These are phyloP conservation scores for Athelia sp. DNA, from an alignment of 1,284 basidiomycete species.

Conservation along the genomic window DNA sequence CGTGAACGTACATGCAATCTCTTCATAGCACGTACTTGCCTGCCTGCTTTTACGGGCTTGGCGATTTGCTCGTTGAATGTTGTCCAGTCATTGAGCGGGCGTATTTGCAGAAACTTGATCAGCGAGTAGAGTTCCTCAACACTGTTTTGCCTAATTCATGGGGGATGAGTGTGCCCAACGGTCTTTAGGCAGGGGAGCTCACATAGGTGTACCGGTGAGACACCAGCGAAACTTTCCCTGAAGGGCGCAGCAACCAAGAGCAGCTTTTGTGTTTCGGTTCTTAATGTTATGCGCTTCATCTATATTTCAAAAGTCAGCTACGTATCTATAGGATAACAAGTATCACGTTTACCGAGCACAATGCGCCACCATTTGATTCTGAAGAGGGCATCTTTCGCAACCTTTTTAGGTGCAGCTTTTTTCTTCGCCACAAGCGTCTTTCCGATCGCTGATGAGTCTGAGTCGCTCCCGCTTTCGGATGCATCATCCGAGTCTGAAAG, in stretches of 20 bases:
- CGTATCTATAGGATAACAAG: not conserved
- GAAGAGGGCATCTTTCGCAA: slow-evolving; percentile 68
- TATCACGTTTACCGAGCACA: slow-evolving; percentile 60
- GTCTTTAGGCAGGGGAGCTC: slow-evolving; percentile 28
- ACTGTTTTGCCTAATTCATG: slow-evolving; percentile 66
- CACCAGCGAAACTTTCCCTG: slow-evolving; percentile 84
- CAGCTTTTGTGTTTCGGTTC: slow-evolving; percentile 81
- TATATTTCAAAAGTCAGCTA: slow-evolving; percentile 23
- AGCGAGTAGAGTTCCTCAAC: slow-evolving; percentile 89
- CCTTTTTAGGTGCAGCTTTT: slow-evolving; percentile 23
- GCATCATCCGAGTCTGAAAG: slow-evolving; percentile 17
- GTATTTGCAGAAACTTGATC: slow-evolving; percentile 83
- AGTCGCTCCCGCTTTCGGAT: slow-evolving; percentile 32
- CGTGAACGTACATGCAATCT: slow-evolving; percentile 61
- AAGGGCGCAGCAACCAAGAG: slow-evolving; percentile 78
- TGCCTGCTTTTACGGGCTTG: slow-evolving; percentile 73
- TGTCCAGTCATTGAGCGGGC: slow-evolving; percentile 78
- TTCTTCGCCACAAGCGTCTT: slow-evolving; percentile 35
- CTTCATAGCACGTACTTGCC: slow-evolving; percentile 75
- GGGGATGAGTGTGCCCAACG: no score
- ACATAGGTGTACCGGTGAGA: slow-evolving; percentile 88
- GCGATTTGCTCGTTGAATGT: slow-evolving; percentile 79
- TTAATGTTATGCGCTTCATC: slow-evolving; percentile 99
- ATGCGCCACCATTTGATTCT: slow-evolving; percentile 81
- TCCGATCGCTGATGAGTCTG: slow-evolving; percentile 33